Evolutionary conservation across 2,329 filamentous ascomycete genomes (phyloP).

Genomic region (Penicillium psychrosexuale): DNA sequence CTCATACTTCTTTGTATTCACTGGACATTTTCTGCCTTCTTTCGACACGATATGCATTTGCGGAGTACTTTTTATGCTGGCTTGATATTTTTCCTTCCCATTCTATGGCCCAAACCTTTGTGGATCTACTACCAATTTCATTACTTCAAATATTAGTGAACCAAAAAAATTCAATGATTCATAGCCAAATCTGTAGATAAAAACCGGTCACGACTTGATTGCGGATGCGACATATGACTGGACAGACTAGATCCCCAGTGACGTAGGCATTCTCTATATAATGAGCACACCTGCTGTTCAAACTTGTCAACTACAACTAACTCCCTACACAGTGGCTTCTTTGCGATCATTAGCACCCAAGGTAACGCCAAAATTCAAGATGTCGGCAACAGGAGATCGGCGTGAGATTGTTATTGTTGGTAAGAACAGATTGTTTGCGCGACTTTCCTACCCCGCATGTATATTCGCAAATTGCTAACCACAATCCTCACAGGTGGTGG

Average conservation of each 20-base stretch:
- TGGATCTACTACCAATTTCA: conserved; percentile 8
- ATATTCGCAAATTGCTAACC: conserved; percentile 4
- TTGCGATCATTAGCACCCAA: conserved; percentile 15
- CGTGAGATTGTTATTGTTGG: conserved; percentile 44
- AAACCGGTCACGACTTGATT: neutral
- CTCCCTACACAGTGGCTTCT: conserved; percentile 24
- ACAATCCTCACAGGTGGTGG: conserved; percentile 65
- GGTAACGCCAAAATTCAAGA: conserved; percentile 24
- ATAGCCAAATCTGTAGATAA: neutral
- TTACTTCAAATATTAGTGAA: neutral
- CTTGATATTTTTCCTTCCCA: conserved; percentile 13
- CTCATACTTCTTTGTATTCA: conserved; percentile 8
- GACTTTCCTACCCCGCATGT: conserved; percentile 23
- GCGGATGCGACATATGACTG: conserved; percentile 27
- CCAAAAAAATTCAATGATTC: neutral
- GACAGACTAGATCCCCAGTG: conserved; percentile 18
- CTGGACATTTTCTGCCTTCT: conserved; percentile 5
- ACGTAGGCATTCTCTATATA: conserved; percentile 25
- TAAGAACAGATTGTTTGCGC: conserved; percentile 21
- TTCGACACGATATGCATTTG: conserved; percentile 30
- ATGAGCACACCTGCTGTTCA: conserved; percentile 2
- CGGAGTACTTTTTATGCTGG: conserved; percentile 25
- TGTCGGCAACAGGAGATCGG: conserved; percentile 30
- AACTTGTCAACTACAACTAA: conserved; percentile 1
- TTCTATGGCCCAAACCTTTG: conserved; percentile 6